Conservation (phyloP, 1,284 basidiomycete genomes). For the Pseudozyma hubeiensis region DNA sequence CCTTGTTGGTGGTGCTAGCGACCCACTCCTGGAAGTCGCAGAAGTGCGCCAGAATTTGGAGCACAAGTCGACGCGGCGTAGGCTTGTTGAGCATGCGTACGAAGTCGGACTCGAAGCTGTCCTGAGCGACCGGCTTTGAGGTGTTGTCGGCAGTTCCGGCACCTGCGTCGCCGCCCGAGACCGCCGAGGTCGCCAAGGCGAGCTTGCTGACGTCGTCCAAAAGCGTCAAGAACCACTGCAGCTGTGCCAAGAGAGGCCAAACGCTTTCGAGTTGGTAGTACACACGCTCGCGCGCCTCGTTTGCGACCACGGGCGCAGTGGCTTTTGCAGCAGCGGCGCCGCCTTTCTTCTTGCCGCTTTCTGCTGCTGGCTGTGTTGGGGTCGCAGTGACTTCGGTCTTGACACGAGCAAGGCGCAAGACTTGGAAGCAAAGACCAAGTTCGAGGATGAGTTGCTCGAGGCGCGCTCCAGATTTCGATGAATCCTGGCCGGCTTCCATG, state of each 20-base stretch:
- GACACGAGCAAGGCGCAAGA: conserved; percentile 30
- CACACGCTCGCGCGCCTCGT: conserved; percentile 21
- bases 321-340: conserved; percentile 12
- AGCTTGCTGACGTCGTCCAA: conserved; percentile 35
- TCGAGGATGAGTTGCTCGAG: conserved; percentile 31
- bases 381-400: conserved; percentile 14
- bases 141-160: background rate
- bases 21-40: conserved; percentile 48
- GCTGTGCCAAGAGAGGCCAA: conserved; percentile 43
- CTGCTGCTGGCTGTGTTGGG: conserved; percentile 8
- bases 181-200: conserved; percentile 17
- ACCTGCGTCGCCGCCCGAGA: background rate
- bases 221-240: conserved; percentile 43
- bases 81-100: conserved; percentile 39
- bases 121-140: background rate
- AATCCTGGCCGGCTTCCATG: conserved; percentile 2
- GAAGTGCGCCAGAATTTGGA: conserved; percentile 30
- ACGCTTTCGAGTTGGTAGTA: conserved; percentile 47
- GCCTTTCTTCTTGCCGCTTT: conserved; percentile 29
- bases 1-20: conserved; percentile 21
- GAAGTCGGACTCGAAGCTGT: conserved; percentile 21
- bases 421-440: conserved; percentile 32
- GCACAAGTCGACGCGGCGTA: conserved; percentile 34
- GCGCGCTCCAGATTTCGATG: background rate
- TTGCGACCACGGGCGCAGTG: background rate